These are phyloP conservation scores for Conoideocrella luteorostrata DNA, from an alignment of 2,329 filamentous ascomycete species.

Conservation along the genomic window DNA sequence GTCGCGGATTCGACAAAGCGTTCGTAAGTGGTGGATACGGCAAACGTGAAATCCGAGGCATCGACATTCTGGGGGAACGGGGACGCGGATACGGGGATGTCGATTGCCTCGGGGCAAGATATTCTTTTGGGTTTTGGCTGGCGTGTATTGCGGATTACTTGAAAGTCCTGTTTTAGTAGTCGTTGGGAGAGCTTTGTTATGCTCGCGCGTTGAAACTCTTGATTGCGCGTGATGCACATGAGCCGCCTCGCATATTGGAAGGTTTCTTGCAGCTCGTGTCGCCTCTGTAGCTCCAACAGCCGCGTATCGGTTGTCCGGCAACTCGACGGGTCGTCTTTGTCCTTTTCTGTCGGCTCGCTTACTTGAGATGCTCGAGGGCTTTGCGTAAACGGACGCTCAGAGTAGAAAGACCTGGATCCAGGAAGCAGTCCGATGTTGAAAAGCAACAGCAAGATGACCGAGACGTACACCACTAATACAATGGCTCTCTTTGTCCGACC, in stretches of 20 bases:
- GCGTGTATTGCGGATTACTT: slow-evolving; percentile 38
- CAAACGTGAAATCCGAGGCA: slow-evolving; percentile 50
- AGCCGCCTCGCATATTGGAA: slow-evolving; percentile 51
- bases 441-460: background rate
- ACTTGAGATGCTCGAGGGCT: background rate
- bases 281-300: slow-evolving; percentile 16
- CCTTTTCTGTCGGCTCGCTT: background rate
- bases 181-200: slow-evolving; percentile 41
- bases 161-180: slow-evolving; percentile 31
- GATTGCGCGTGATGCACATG: slow-evolving; percentile 39
- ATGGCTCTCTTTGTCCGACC: too few species aligned
- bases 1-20: slow-evolving; percentile 43
- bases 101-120: slow-evolving; percentile 40
- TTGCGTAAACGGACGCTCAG: background rate
- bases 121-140: slow-evolving; percentile 27
- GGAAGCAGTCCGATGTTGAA: background rate
- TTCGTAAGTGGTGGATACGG: slow-evolving; percentile 50
- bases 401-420: background rate
- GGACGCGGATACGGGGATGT: slow-evolving; percentile 29
- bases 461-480: slow-evolving; percentile 1
- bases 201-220: slow-evolving; percentile 40
- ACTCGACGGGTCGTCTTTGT: background rate
- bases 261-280: slow-evolving; percentile 39
- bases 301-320: slow-evolving; percentile 3
- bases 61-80: slow-evolving; percentile 42